Base-by-base conservation (phyloP, 257 asterid species). In the Solanum pimpinellifolium region DNA sequence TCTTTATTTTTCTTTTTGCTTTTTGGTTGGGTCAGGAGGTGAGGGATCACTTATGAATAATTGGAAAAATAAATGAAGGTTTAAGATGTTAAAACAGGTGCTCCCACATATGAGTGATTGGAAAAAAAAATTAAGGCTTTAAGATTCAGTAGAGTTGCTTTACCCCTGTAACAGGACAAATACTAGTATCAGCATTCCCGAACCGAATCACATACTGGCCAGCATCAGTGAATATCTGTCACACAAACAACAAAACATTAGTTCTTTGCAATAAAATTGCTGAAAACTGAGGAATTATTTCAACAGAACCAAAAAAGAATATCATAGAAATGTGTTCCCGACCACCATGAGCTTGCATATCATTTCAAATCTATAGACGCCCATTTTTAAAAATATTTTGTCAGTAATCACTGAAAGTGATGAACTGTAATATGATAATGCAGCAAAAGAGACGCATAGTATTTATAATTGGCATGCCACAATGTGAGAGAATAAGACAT, bases 181-280 rank as follows among this genome's bases (percentile, higher is more conserved):
- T 89, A 81, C 87, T 91, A 78, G 95, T 87, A 86, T 94, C 89
- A 31, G 98, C 90, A 89, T 89, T 90, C 75, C 99, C 99, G 86
- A 96, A 96, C 35, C 96, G 93, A 83, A 96, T 95, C 89, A 94
- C 98, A 90, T 95, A 96, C 92, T 96, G 98, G 87, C 99, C 99
- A 88, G 99, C 99, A 91, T 96, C 99, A 75, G 98, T 95, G 82
- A 96, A 92, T 77, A 97, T 90, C 98, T 96, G 96, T 92, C 91
- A 33, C 80, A 81, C 16, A 88, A 80, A 80, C 69, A 80, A 27
- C 68, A 80, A 11, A 80, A 80, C 29, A 31, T 80, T 49, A 47
- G 42, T 49, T 18, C 85, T 29, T 29, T 11, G 29, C 29, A 27
- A 47, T 47, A 27, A 29, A 27, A 47, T 16, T 5, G 69, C 25